Evolutionary conservation across 768 basidiomycete genomes (phyloP).

Genomic region (Termitomyces sp.): DNA sequence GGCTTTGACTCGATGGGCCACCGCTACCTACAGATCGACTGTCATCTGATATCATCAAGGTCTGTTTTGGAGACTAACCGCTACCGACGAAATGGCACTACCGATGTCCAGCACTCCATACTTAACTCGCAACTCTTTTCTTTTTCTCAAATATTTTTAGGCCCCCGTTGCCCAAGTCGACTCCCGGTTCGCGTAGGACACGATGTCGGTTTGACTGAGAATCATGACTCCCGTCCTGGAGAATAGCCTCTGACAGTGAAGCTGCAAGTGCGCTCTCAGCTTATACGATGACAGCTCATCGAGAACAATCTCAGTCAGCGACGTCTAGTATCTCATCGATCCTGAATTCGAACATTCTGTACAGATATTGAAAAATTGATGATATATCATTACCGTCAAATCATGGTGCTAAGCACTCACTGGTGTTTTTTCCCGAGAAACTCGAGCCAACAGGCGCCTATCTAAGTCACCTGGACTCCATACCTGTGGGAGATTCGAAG

Average conservation of each 20-base stretch:
- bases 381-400: too few relatives aligned
- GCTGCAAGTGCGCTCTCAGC: neutral
- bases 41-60: too few relatives aligned
- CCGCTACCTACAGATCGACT: too few relatives aligned
- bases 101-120: neutral
- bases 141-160: neutral
- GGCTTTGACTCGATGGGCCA: too few relatives aligned
- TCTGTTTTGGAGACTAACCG: too few relatives aligned
- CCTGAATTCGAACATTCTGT: neutral
- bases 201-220: too few relatives aligned
- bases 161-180: neutral
- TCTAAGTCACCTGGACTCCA: neutral
- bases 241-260: neutral
- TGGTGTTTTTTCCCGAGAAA: too few relatives aligned
- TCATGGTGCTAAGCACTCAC: too few relatives aligned
- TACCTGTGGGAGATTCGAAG: neutral
- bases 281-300: neutral
- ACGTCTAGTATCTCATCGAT: too few relatives aligned
- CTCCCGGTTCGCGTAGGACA: neutral
- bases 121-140: too few relatives aligned
- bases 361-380: too few relatives aligned
- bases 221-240: neutral
- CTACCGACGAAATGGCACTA: neutral
- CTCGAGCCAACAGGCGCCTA: neutral
- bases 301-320: neutral